Evolutionary conservation across 2,329 filamentous ascomycete genomes (phyloP).

Genomic region (Beauveria sp.): DNA sequence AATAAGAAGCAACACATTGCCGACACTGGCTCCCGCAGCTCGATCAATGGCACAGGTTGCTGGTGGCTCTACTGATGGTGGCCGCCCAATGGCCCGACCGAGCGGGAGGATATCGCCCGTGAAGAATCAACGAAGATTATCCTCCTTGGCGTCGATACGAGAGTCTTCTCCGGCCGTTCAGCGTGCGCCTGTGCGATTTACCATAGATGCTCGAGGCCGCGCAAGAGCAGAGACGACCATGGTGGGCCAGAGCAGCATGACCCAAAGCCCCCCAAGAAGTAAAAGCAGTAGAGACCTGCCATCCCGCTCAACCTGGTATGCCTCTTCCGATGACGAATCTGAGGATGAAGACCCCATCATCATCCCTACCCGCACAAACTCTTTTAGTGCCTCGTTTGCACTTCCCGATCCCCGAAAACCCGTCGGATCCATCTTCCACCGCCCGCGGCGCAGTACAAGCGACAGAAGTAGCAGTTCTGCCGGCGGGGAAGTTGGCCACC

Average conservation of each 20-base stretch:
- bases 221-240: slow-evolving; percentile 46
- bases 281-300: slow-evolving; percentile 23
- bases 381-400: slow-evolving; percentile 48
- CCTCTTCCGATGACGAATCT: slow-evolving; percentile 43
- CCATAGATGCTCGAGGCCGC: slow-evolving; percentile 54
- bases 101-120: slow-evolving; percentile 45
- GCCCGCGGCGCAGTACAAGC: slow-evolving; percentile 40
- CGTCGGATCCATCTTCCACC: slow-evolving; percentile 40
- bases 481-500: slow-evolving; percentile 28
- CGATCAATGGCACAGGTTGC: slow-evolving; percentile 28
- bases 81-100: slow-evolving; percentile 30
- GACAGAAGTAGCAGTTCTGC: slow-evolving; percentile 39
- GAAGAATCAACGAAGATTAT: slow-evolving; percentile 43
- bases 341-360: slow-evolving; percentile 60
- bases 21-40: slow-evolving; percentile 39
- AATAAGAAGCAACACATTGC: slow-evolving; percentile 32
- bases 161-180: slow-evolving; percentile 39
- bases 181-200: slow-evolving; percentile 53
- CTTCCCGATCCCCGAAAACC: slow-evolving; percentile 46
- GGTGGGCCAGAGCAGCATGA: slow-evolving; percentile 24
- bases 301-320: slow-evolving; percentile 32
- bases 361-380: slow-evolving; percentile 51
- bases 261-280: slow-evolving; percentile 21
- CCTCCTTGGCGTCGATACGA: slow-evolving; percentile 50
- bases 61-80: slow-evolving; percentile 24